Percentiles rank a stretch among this genome's conserved stretches.
These are phyloP conservation scores for Salicornia ramosissima DNA, from an alignment of 148 eudicot genomes.

Conservation along the genomic window DNA sequence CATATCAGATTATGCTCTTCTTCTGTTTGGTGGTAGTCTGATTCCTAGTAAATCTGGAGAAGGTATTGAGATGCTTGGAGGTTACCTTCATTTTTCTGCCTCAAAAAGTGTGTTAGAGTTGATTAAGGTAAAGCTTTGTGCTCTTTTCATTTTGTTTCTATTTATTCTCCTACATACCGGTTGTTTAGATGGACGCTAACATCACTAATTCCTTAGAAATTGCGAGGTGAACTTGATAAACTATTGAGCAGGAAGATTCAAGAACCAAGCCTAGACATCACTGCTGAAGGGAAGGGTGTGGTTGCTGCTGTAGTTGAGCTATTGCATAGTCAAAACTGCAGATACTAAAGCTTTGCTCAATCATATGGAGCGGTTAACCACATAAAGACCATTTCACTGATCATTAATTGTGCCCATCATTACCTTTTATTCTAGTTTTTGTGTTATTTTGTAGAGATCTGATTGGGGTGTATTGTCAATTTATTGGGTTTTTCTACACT, in stretches of 20 bases:
- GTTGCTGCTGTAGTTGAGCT: slow-evolving; percentile 87
- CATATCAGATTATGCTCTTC: slow-evolving; percentile 90
- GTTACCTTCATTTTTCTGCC: slow-evolving; percentile 94
- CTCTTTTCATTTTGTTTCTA: not conserved
- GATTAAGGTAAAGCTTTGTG: slow-evolving; percentile 47
- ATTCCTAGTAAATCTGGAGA: slow-evolving; percentile 73
- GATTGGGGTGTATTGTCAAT: no score
- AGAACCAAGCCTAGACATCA: slow-evolving; percentile 74
- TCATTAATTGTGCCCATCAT: not conserved
- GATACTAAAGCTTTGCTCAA: slow-evolving; percentile 21
- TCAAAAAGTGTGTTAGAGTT: slow-evolving; percentile 79
- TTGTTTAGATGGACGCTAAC: not conserved
- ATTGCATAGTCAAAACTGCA: slow-evolving; percentile 53
- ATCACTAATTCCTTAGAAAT: slow-evolving; percentile 49
- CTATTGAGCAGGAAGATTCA: slow-evolving; percentile 81
- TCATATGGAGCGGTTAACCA: not conserved
- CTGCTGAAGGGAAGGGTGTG: slow-evolving; percentile 75
- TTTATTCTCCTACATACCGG: not conserved
- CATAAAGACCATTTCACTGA: not conserved
- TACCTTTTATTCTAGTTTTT: no score
- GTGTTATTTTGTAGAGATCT: no score
- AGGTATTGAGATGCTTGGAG: slow-evolving; percentile 98
- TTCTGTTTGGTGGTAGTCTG: slow-evolving; percentile 96
- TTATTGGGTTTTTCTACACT: no score
- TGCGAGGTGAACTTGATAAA: slow-evolving; percentile 89